Percentiles rank a stretch among this genome's conserved stretches.
phyloP scores from a whole-genome alignment of 2,329 filamentous ascomycete genomes.

The Blastomyces silverae region DNA sequence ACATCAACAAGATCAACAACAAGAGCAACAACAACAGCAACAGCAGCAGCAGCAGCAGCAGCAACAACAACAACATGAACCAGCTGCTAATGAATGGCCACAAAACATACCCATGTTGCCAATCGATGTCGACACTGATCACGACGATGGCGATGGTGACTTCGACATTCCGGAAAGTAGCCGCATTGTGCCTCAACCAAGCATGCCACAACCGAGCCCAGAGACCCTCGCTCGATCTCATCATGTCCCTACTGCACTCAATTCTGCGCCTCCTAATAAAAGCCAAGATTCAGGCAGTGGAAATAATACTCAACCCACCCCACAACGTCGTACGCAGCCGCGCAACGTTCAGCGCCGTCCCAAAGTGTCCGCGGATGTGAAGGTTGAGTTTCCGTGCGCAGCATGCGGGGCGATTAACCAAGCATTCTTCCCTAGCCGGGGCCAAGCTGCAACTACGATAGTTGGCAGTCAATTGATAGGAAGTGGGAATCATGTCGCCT shows the following conservation, averaged over 20 bases:
- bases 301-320: not conserved
- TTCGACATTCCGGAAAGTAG: not conserved
- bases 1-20: not conserved
- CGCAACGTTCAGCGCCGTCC: constrained; percentile 22
- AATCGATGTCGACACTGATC: not conserved
- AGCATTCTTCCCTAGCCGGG: constrained; percentile 24
- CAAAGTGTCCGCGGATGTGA: constrained; percentile 35
- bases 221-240: not conserved
- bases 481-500: not conserved
- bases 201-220: constrained; percentile 2
- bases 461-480: not conserved
- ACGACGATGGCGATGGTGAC: not conserved
- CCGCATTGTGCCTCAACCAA: not conserved
- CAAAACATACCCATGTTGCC: not conserved
- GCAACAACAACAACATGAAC: not conserved
- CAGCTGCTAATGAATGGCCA: not conserved
- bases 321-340: constrained; percentile 17
- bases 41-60: not conserved
- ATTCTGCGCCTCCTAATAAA: not conserved
- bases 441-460: not conserved
- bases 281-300: not conserved
- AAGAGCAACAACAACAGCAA: not conserved
- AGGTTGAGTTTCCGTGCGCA: constrained; percentile 38
- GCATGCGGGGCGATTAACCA: constrained; percentile 36
- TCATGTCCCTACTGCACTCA: constrained; percentile 1